Evolutionary conservation across 2,329 filamentous ascomycete genomes (phyloP).

Genomic region (Ceratocystis eucalypticola): DNA sequence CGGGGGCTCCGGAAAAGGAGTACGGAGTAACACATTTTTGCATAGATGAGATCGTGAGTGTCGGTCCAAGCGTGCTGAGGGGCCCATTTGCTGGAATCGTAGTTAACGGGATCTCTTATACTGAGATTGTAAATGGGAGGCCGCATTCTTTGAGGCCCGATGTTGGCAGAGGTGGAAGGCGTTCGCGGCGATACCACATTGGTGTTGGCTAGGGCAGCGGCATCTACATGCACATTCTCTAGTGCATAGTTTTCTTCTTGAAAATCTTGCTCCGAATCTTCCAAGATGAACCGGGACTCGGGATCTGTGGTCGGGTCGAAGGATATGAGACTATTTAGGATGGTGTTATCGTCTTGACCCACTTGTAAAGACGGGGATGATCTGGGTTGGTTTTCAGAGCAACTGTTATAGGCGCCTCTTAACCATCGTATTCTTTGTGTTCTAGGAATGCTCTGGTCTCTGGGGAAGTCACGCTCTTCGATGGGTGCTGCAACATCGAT

Average conservation of each 20-base stretch:
- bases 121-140: slow-evolving; percentile 24
- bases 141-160: neutral
- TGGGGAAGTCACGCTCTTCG: slow-evolving; percentile 53
- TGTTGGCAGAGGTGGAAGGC: slow-evolving; percentile 13
- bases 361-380: slow-evolving; percentile 9
- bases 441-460: slow-evolving; percentile 49
- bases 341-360: neutral
- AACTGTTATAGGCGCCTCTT: slow-evolving; percentile 27
- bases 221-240: slow-evolving; percentile 9
- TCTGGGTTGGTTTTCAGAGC: slow-evolving; percentile 24
- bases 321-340: neutral
- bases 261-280: slow-evolving; percentile 18
- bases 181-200: slow-evolving; percentile 22
- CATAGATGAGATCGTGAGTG: slow-evolving; percentile 45
- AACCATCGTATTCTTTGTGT: slow-evolving; percentile 40
- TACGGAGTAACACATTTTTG: slow-evolving; percentile 46
- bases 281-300: slow-evolving; percentile 10
- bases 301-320: neutral
- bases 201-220: slow-evolving; percentile 2
- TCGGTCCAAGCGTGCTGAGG: slow-evolving; percentile 42
- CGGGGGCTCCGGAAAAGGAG: slow-evolving; percentile 43
- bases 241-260: slow-evolving; percentile 21
- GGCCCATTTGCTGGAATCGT: slow-evolving; percentile 42
- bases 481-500: slow-evolving; percentile 58
- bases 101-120: slow-evolving; percentile 33